Evolutionary conservation across 495 filamentous ascomycete genomes (phyloP).

Genomic region (Aspergillus kassunensis): DNA sequence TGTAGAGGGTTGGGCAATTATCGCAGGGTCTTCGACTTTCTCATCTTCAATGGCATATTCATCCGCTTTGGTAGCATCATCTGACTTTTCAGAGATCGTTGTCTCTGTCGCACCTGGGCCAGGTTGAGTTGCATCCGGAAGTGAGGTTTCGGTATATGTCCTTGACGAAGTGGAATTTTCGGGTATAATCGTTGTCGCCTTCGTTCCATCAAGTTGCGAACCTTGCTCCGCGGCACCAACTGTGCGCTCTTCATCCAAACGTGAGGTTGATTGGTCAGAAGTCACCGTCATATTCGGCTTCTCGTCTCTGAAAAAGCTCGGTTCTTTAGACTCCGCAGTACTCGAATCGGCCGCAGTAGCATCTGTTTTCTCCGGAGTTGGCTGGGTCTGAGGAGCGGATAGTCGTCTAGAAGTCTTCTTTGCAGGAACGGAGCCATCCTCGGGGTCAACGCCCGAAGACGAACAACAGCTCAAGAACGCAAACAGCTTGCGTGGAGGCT

Average conservation of each 20-base stretch:
- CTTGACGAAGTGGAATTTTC: conserved; percentile 11
- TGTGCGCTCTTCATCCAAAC: conserved; percentile 32
- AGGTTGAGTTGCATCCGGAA: not conserved
- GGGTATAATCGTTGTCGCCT: conserved; percentile 14
- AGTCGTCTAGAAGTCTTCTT: conserved; percentile 61
- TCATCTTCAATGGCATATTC: conserved; percentile 3
- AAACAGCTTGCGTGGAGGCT: conserved; percentile 50
- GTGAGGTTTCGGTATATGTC: conserved; percentile 5
- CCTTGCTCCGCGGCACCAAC: conserved; percentile 14
- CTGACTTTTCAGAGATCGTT: conserved; percentile 10
- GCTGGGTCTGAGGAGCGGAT: conserved; percentile 52
- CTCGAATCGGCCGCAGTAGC: conserved; percentile 48
- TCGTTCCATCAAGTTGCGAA: conserved; percentile 26
- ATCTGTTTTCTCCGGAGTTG: conserved; percentile 50
- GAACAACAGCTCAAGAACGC: conserved; percentile 79
- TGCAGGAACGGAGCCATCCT: conserved; percentile 57
- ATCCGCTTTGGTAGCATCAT: conserved; percentile 5
- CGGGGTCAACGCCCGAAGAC: conserved; percentile 56
- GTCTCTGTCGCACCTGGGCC: not conserved
- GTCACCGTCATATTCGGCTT: conserved; percentile 39
- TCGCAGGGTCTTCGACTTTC: conserved; percentile 10
- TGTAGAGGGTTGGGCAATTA: conserved; percentile 12
- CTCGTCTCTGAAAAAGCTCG: conserved; percentile 45
- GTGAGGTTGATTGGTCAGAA: conserved; percentile 30
- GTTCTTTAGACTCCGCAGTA: conserved; percentile 54